phyloP scores from a whole-genome alignment of 2,329 filamentous ascomycete genomes.

The Paraconiothyrium brasiliense region DNA sequence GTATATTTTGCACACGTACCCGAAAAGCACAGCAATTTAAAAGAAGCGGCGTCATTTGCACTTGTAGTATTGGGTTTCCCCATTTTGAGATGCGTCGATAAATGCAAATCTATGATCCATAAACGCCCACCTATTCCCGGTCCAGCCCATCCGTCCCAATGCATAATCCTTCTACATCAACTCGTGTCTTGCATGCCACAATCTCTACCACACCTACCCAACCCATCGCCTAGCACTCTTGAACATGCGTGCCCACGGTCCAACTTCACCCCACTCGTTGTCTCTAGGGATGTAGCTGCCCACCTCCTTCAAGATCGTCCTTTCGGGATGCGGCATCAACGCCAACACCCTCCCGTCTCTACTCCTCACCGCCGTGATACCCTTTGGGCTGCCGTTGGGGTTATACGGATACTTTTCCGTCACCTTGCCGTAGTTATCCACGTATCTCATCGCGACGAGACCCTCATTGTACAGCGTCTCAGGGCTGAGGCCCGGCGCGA shows the following conservation, averaged over 20 bases:
- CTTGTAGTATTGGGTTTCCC: background rate
- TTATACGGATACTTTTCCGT: slow-evolving; percentile 90
- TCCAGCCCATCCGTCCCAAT: background rate
- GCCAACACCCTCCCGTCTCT: slow-evolving; percentile 82
- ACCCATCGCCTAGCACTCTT: slow-evolving; percentile 90
- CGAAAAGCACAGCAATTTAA: background rate
- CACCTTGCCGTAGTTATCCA: slow-evolving; percentile 79
- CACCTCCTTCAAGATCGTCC: slow-evolving; percentile 83
- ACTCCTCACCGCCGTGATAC: slow-evolving; percentile 82
- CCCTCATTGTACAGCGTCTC: slow-evolving; percentile 69
- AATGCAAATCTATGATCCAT: background rate
- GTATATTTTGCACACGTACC: background rate
- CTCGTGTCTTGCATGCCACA: background rate
- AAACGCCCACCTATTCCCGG: background rate
- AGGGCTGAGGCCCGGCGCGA: slow-evolving; percentile 54
- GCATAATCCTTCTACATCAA: background rate
- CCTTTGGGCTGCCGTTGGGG: slow-evolving; percentile 83
- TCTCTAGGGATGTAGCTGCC: slow-evolving; percentile 77
- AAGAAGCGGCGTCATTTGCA: background rate
- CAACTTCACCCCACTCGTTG: slow-evolving; percentile 78
- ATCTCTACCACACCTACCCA: slow-evolving; percentile 59
- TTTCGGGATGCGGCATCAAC: slow-evolving; percentile 93
- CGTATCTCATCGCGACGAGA: slow-evolving; percentile 81
- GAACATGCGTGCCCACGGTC: slow-evolving; percentile 88
- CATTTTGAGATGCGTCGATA: background rate